These are phyloP conservation scores for Gossypium thurberi DNA, from an alignment of 345 rosid species.

Conservation along the genomic window DNA sequence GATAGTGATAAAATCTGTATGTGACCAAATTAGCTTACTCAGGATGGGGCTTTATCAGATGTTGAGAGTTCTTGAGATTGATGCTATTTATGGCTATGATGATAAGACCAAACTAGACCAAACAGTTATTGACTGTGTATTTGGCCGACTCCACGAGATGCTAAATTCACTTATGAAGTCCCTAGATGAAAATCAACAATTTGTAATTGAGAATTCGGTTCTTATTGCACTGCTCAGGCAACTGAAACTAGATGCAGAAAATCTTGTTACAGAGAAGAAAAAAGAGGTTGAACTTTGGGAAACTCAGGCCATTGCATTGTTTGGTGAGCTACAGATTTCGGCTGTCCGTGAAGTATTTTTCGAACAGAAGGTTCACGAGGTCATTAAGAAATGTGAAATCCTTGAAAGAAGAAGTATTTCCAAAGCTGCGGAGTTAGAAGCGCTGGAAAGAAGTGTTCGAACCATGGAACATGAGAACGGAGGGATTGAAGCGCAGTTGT, in stretches of 20 bases:
- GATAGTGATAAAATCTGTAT: constrained; percentile 43
- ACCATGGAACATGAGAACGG: constrained; percentile 49
- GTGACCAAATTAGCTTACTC: constrained; percentile 42
- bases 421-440: constrained; percentile 41
- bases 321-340: constrained; percentile 49
- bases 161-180: constrained; percentile 41
- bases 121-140: constrained; percentile 29
- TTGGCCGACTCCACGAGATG: constrained; percentile 45
- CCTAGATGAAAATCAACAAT: constrained; percentile 52
- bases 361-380: constrained; percentile 51
- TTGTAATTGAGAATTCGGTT: constrained; percentile 50
- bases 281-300: constrained; percentile 49
- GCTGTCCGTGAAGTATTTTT: constrained; percentile 46
- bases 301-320: constrained; percentile 40
- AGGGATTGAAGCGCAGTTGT: constrained; percentile 45
- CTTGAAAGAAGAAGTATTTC: constrained; percentile 32
- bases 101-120: constrained; percentile 40
- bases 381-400: constrained; percentile 34
- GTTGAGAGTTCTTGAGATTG: constrained; percentile 42
- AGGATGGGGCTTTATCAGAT: constrained; percentile 50
- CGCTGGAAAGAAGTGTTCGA: constrained; percentile 47
- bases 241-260: constrained; percentile 50
- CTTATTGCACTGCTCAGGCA: constrained; percentile 55
- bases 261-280: constrained; percentile 43
- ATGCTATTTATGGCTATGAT: constrained; percentile 24